phyloP scores from a whole-genome alignment of 2,329 filamentous ascomycete genomes.

The Penicillium rolfsii region DNA sequence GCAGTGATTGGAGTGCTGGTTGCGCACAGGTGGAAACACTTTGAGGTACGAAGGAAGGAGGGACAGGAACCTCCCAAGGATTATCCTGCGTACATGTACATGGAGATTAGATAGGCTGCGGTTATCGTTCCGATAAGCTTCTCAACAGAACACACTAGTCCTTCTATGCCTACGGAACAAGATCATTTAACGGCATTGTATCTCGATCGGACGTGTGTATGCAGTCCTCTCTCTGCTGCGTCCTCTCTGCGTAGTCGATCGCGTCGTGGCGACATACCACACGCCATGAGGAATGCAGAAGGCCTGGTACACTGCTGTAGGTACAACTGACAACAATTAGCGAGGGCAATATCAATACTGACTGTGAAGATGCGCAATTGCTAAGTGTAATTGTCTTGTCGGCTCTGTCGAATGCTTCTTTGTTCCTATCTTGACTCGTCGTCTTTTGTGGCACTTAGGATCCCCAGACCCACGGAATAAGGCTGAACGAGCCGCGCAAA shows the following conservation, averaged over 20 bases:
- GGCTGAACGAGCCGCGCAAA: neutral
- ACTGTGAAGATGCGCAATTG: neutral
- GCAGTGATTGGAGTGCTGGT: too few relatives aligned
- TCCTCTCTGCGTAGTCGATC: neutral
- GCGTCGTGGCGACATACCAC: neutral
- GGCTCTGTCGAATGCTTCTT: neutral
- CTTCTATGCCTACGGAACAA: neutral
- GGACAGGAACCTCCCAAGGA: too few relatives aligned
- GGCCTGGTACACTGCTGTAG: neutral
- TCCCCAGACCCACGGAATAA: neutral
- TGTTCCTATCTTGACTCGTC: neutral
- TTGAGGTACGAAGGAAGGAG: too few relatives aligned
- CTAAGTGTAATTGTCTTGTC: neutral
- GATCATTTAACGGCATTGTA: neutral
- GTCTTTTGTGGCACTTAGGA: neutral
- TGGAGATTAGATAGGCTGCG: neutral
- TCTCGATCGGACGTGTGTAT: neutral
- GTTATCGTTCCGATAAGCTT: neutral
- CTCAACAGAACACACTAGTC: neutral
- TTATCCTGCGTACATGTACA: too few relatives aligned
- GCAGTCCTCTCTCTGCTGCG: neutral
- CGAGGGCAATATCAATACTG: neutral
- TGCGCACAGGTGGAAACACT: too few relatives aligned
- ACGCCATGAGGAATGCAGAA: neutral
- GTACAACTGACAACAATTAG: neutral